Percentiles rank a stretch among this genome's conserved stretches.
phyloP scores from a whole-genome alignment of 2,329 filamentous ascomycete species.

The Endoconidiophora polonica region DNA sequence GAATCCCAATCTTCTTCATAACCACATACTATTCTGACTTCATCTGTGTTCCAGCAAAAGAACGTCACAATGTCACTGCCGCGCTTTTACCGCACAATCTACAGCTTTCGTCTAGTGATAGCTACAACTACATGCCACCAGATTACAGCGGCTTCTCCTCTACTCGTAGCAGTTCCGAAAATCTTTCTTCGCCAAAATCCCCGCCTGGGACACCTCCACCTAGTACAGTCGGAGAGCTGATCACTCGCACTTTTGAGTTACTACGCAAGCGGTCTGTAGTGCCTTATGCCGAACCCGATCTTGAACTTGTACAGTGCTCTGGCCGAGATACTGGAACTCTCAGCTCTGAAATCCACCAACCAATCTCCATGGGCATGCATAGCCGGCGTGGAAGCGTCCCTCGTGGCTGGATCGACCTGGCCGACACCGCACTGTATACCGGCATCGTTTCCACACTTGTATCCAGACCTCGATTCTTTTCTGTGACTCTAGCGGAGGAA shows the following conservation, averaged over 20 bases:
- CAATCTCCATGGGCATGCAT: constrained; percentile 17
- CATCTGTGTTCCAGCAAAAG: constrained; percentile 70
- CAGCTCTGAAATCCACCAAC: constrained; percentile 16
- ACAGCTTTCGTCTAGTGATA: constrained; percentile 53
- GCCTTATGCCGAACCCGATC: constrained; percentile 49
- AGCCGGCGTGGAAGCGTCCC: constrained; percentile 15
- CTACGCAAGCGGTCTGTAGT: constrained; percentile 61
- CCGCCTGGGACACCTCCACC: constrained; percentile 59
- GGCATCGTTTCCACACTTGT: constrained; percentile 44
- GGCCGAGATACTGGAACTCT: constrained; percentile 30
- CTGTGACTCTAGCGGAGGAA: constrained; percentile 53
- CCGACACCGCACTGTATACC: constrained; percentile 47
- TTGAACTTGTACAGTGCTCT: constrained; percentile 70
- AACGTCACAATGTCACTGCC: constrained; percentile 55
- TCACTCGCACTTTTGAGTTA: constrained; percentile 66
- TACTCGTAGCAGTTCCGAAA: constrained; percentile 18
- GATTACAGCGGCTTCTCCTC: constrained; percentile 12
- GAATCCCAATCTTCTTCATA: constrained; percentile 95
- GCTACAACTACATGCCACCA: constrained; percentile 22
- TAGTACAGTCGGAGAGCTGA: constrained; percentile 60
- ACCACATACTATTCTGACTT: constrained; percentile 97
- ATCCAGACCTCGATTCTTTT: constrained; percentile 52
- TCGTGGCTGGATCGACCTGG: constrained; percentile 37
- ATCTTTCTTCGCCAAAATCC: constrained; percentile 20
- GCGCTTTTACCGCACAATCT: constrained; percentile 69